These are phyloP conservation scores for Monosiga brevicollis DNA, from an alignment of 78 protist species.

Conservation along the genomic window DNA sequence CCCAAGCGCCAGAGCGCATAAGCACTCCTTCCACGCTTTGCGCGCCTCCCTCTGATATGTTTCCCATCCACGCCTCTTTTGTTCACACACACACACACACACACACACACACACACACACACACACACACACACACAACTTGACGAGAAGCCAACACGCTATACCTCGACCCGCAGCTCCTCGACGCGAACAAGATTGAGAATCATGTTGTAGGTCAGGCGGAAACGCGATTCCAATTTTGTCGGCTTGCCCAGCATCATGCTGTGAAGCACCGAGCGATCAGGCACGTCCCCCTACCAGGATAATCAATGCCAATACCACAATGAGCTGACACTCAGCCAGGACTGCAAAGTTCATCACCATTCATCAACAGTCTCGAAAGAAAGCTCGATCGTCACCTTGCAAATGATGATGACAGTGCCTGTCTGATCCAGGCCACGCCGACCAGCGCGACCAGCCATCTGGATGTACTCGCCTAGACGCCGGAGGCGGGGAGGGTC, in stretches of 20 bases:
- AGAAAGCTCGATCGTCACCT: no score
- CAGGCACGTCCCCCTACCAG: conserved; percentile 1
- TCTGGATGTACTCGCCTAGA: conserved; percentile 91
- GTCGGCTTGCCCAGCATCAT: conserved; percentile 61
- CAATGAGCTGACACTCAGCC: no score
- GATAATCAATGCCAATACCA: no score
- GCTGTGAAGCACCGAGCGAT: conserved; percentile 25
- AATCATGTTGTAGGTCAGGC: conserved; percentile 85
- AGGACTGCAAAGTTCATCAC: no score
- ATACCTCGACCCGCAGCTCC: conserved; percentile 2
- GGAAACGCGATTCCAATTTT: conserved; percentile 56
- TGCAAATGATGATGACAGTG: conserved; percentile 58
- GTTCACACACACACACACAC: no score
- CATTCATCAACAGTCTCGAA: no score
- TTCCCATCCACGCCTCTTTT: no score
- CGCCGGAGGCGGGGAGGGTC: background rate
- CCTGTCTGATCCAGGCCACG: conserved; percentile 87
- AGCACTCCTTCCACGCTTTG: no score
- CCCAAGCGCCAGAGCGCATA: no score
- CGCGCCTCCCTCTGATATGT: no score
- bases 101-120: background rate
- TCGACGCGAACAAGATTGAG: conserved; percentile 74
- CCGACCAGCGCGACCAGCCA: conserved; percentile 96
- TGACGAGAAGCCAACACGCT: background rate
- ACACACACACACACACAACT: no score